Percentiles rank a stretch among this genome's conserved stretches.
Conservation (phyloP, 805 yeast genomes). For the Metschnikowia henanensis region DNA sequence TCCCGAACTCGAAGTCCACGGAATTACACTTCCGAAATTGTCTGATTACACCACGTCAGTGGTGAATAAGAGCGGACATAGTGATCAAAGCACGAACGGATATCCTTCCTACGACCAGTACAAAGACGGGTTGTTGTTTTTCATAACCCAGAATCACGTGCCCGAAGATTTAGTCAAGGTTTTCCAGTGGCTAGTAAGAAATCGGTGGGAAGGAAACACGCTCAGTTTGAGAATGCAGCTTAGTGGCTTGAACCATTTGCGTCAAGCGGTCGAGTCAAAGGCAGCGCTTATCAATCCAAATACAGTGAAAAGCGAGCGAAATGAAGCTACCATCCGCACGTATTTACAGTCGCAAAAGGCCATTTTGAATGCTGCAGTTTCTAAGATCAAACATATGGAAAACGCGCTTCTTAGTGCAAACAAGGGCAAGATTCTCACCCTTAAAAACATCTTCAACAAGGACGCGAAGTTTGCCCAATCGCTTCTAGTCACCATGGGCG, state of each 20-base stretch:
- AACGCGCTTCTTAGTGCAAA: constrained; percentile 42
- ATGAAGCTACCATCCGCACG: constrained; percentile 31
- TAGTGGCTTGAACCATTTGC: constrained; percentile 59
- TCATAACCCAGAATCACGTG: constrained; percentile 33
- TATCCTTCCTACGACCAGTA: constrained; percentile 14
- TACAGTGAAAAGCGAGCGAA: constrained; percentile 7
- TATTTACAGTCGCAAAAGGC: constrained; percentile 52
- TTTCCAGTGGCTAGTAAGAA: constrained; percentile 54
- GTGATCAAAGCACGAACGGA: constrained; percentile 1
- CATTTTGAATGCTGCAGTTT: constrained; percentile 46
- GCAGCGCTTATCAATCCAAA: constrained; percentile 34
- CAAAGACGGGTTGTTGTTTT: constrained; percentile 40
- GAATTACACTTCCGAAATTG: constrained; percentile 38
- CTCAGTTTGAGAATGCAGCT: constrained; percentile 54
- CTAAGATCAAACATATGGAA: constrained; percentile 46
- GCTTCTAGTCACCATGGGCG: constrained; percentile 56
- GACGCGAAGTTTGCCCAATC: constrained; percentile 57
- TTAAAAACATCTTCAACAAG: constrained; percentile 55
- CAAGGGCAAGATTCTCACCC: constrained; percentile 49
- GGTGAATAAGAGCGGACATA: constrained; percentile 13
- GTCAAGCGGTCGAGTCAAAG: constrained; percentile 53
- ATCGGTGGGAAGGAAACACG: constrained; percentile 42
- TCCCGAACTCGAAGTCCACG: constrained; percentile 32
- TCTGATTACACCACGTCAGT: constrained; percentile 42
- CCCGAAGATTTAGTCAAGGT: constrained; percentile 49